Evolutionary conservation across 2,329 filamentous ascomycete species (phyloP).

Genomic region (Fusarium sp.): DNA sequence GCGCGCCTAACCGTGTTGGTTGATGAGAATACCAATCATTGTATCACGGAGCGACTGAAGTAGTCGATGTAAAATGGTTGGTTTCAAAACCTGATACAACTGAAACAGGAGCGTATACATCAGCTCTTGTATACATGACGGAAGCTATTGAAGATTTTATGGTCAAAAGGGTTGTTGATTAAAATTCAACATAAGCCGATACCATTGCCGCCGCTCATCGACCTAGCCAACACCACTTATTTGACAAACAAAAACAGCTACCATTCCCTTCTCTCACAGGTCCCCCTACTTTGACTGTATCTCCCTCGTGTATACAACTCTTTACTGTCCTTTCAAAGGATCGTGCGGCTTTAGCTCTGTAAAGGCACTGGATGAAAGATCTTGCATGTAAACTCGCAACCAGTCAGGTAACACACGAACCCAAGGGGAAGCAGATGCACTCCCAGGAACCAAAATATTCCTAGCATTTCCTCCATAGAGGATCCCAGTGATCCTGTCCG

Average conservation of each 20-base stretch:
- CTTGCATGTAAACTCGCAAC: not conserved
- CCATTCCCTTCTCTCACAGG: not conserved
- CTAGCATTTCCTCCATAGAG: not conserved
- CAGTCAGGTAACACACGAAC: not conserved
- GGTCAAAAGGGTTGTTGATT: not conserved
- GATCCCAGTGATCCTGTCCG: not conserved
- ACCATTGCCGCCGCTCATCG: not conserved
- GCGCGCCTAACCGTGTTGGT: not conserved
- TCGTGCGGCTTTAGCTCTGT: not conserved
- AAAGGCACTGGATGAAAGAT: not conserved
- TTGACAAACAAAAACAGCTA: not conserved
- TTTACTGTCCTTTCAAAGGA: not conserved
- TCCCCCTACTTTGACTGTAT: not conserved
- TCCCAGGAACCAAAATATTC: not conserved
- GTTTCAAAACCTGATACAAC: too few relatives aligned
- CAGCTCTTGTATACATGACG: too few relatives aligned
- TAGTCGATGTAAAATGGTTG: too few relatives aligned
- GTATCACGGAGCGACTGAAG: not conserved
- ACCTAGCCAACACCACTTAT: not conserved
- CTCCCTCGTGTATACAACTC: fast-evolving
- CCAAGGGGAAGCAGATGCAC: not conserved
- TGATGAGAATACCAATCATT: not conserved
- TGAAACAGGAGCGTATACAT: too few relatives aligned
- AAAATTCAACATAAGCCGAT: not conserved
- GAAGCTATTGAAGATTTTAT: not conserved